Percentiles rank a stretch among this genome's conserved stretches.
phyloP scores from a whole-genome alignment of 23 red algal species.

The Gracilariopsis chorda region DNA sequence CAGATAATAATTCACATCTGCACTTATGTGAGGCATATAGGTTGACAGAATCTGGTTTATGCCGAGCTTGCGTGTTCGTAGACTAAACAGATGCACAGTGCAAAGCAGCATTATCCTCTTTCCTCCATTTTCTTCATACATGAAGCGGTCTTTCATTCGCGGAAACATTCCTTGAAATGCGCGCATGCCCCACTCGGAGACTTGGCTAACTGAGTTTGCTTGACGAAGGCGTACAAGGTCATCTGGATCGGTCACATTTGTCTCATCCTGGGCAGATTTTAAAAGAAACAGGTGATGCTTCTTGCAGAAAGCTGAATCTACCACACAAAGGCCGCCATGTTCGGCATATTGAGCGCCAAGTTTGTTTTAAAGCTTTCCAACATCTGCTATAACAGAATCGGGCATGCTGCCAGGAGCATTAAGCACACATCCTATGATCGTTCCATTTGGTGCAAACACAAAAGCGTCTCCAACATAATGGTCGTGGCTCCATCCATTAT shows the following conservation, averaged over 20 bases:
- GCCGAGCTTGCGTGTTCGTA: not conserved
- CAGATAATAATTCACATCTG: not conserved
- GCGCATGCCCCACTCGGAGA: conserved; percentile 6
- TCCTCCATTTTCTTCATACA: not conserved
- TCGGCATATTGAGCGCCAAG: not conserved
- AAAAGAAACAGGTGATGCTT: not conserved
- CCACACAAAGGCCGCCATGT: not conserved
- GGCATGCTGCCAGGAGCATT: not conserved
- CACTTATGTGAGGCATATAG: not conserved
- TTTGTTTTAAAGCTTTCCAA: not conserved
- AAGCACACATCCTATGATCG: not conserved
- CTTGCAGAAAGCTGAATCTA: not conserved
- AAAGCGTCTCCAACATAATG: conserved; percentile 10
- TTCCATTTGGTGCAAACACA: not conserved
- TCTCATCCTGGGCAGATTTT: conserved; percentile 21
- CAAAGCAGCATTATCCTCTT: not conserved
- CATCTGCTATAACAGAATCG: not conserved
- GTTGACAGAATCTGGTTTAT: not conserved
- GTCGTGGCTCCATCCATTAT: not conserved
- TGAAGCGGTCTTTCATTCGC: not conserved
- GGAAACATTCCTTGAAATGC: conserved; percentile 26
- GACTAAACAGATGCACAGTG: not conserved
- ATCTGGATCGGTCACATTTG: not conserved
- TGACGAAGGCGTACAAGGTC: not conserved
- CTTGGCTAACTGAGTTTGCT: not conserved